A percentile compares a stretch with the other conserved stretches of the same genome.
Conservation (phyloP, 441 rosid genomes). For the Capsella rubella region DNA sequence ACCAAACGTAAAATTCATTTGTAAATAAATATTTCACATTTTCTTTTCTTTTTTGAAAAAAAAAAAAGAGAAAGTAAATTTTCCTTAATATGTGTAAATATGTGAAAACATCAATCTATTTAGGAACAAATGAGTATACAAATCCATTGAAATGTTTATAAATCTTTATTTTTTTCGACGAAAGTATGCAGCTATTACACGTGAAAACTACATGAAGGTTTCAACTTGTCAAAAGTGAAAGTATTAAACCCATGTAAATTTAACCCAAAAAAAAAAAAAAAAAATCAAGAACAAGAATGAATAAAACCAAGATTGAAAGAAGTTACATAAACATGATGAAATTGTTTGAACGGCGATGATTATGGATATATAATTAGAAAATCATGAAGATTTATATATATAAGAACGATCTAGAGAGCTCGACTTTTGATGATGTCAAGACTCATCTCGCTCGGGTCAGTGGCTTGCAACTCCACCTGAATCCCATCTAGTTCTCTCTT, state of each 20-base stretch:
- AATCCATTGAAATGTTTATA: background rate
- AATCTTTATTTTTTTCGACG: slow-evolving; percentile 8
- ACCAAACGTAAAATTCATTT: no score
- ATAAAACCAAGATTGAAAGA: slow-evolving; percentile 37
- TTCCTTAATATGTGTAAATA: no score
- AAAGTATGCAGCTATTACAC: slow-evolving; percentile 37
- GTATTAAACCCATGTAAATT: slow-evolving; percentile 35
- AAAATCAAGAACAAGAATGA: slow-evolving; percentile 18
- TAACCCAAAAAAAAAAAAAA: background rate
- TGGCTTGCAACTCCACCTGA: slow-evolving; percentile 79
- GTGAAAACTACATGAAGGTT: slow-evolving; percentile 34
- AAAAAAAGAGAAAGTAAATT: no score
- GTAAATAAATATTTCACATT: no score
- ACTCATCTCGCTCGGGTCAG: slow-evolving; percentile 87
- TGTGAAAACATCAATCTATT: no score
- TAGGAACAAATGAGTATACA: no score
- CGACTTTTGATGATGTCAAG: slow-evolving; percentile 67
- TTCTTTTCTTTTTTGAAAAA: no score
- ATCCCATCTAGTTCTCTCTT: slow-evolving; percentile 81
- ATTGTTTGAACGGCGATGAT: slow-evolving; percentile 17
- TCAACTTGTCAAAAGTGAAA: slow-evolving; percentile 23
- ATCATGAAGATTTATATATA: background rate
- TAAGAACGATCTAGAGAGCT: slow-evolving; percentile 50
- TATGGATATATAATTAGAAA: slow-evolving; percentile 25
- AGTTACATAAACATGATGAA: slow-evolving; percentile 36